Percentiles rank a stretch among this genome's conserved stretches.
Conservation (phyloP, 2,329 filamentous ascomycete species). For the Aspergillus brasiliensis region DNA sequence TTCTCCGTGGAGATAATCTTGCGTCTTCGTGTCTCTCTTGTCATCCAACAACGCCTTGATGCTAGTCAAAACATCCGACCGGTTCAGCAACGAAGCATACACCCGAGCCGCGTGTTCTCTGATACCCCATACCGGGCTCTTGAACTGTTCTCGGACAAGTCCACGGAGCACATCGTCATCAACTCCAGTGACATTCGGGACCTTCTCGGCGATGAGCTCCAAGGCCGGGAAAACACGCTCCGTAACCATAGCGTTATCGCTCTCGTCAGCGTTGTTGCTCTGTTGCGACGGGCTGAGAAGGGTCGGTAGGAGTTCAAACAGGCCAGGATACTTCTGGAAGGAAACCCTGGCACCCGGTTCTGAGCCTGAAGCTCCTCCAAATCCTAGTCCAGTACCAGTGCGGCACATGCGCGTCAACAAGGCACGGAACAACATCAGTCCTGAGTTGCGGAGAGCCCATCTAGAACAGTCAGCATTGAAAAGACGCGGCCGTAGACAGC, state of each 20-base stretch:
- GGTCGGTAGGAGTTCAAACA: constrained; percentile 39
- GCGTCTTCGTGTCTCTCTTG: constrained; percentile 19
- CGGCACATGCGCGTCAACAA: constrained; percentile 68
- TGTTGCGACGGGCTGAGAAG: constrained; percentile 33
- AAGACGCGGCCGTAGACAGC: background rate
- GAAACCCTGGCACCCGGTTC: constrained; percentile 43
- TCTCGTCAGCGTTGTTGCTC: constrained; percentile 16
- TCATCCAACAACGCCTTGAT: constrained; percentile 28
- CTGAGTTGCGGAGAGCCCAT: constrained; percentile 95
- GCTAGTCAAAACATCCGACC: constrained; percentile 34
- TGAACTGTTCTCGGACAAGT: constrained; percentile 41
- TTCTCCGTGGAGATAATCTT: constrained; percentile 47
- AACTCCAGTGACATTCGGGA: constrained; percentile 36
- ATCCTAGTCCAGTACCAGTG: constrained; percentile 52
- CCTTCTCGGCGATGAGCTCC: constrained; percentile 49
- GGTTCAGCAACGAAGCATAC: constrained; percentile 42
- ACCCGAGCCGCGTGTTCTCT: constrained; percentile 50
- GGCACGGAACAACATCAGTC: constrained; percentile 82
- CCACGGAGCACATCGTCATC: constrained; percentile 35
- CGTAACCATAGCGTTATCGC: constrained; percentile 39
- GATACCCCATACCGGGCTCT: constrained; percentile 48
- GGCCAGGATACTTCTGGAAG: constrained; percentile 44
- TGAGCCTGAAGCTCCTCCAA: constrained; percentile 46
- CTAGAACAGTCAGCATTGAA: constrained; percentile 42
- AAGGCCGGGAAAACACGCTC: constrained; percentile 50